phyloP scores from a whole-genome alignment of 108 stramenopile genomes.

The Epithemia pelagica region DNA sequence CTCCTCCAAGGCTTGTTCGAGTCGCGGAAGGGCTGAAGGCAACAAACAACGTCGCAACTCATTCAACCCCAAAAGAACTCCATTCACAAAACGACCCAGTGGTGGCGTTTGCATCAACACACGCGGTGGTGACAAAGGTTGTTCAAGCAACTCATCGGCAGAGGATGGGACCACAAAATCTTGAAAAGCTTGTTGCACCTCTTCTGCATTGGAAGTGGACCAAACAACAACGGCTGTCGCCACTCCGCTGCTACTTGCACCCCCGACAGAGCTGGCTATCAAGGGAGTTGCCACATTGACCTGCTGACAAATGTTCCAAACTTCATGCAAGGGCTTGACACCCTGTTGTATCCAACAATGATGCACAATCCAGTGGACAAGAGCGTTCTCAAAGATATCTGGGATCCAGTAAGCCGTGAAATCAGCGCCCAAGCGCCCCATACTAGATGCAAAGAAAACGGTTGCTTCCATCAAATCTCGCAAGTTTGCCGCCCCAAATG shows the following conservation, averaged over 20 bases:
- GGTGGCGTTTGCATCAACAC: conserved; percentile 71
- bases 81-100: conserved; percentile 75
- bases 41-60: conserved; percentile 79
- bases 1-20: too few species aligned
- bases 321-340: too few species aligned
- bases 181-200: conserved; percentile 39
- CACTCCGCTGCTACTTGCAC: too few species aligned
- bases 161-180: conserved; percentile 48
- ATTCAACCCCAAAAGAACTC: conserved; percentile 68
- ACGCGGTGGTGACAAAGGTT: conserved; percentile 52
- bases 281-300: too few species aligned
- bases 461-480: conserved; percentile 79
- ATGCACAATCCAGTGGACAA: too few species aligned
- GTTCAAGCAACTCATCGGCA: conserved; percentile 55
- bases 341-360: too few species aligned
- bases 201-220: too few species aligned
- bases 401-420: conserved; percentile 69
- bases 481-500: conserved; percentile 63
- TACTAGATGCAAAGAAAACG: conserved; percentile 70
- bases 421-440: conserved; percentile 82
- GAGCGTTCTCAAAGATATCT: conserved; percentile 70
- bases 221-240: too few species aligned
- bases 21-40: too few species aligned
- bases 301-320: too few species aligned
- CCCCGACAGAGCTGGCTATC: too few species aligned